A percentile compares a stretch with the other conserved stretches of the same genome.
These are phyloP conservation scores for Aspergillus sclerotiicarbonarius DNA, from an alignment of 495 filamentous ascomycete species.

Conservation along the genomic window DNA sequence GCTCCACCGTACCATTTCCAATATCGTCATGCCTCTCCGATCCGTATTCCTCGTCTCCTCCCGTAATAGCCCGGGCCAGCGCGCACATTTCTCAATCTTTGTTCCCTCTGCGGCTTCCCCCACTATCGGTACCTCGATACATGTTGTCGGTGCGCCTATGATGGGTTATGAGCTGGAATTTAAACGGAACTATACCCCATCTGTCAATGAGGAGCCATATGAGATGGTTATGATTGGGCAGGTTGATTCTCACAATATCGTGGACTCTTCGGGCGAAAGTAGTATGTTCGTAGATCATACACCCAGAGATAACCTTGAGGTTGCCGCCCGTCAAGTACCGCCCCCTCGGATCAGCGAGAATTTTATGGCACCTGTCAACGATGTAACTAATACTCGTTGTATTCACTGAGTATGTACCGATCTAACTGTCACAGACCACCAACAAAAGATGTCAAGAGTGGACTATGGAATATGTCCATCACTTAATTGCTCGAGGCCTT, in stretches of 20 bases:
- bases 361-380: slow-evolving; percentile 36
- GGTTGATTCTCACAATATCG: slow-evolving; percentile 21
- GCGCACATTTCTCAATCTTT: slow-evolving; percentile 36
- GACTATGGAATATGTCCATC: slow-evolving; percentile 36
- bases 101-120: slow-evolving; percentile 22
- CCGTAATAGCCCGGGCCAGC: slow-evolving; percentile 21
- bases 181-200: slow-evolving; percentile 23
- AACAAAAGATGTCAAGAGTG: slow-evolving; percentile 39
- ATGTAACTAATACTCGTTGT: slow-evolving; percentile 20
- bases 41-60: slow-evolving; percentile 26
- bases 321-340: slow-evolving; percentile 27
- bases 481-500: slow-evolving; percentile 22
- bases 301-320: slow-evolving; percentile 28
- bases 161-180: slow-evolving; percentile 32
- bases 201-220: slow-evolving; percentile 8
- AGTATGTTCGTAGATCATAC: slow-evolving; percentile 16
- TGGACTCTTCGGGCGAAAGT: slow-evolving; percentile 14
- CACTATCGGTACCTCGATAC: slow-evolving; percentile 27
- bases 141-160: slow-evolving; percentile 34
- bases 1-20: too few relatives aligned
- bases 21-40: not conserved
- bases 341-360: slow-evolving; percentile 33
- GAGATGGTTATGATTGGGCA: slow-evolving; percentile 24
- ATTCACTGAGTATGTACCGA: too few relatives aligned
- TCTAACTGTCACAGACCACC: slow-evolving; percentile 17